phyloP scores from a whole-genome alignment of 495 filamentous ascomycete genomes.

The Podospora conica region DNA sequence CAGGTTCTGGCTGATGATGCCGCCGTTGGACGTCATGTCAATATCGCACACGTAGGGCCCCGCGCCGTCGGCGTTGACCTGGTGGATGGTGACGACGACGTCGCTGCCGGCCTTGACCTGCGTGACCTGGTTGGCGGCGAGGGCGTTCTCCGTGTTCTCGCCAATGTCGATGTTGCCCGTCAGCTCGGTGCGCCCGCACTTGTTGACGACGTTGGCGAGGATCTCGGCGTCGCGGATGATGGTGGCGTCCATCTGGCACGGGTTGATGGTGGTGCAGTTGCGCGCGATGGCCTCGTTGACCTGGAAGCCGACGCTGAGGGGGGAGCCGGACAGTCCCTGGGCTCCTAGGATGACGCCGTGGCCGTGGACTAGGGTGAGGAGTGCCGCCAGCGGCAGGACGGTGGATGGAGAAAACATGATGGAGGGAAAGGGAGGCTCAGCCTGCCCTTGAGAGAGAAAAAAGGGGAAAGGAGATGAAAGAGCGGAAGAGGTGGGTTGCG shows the following conservation, averaged over 20 bases:
- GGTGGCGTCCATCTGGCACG: slow-evolving; percentile 47
- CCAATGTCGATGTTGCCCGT: slow-evolving; percentile 50
- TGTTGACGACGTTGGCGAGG: slow-evolving; percentile 39
- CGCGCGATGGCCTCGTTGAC: slow-evolving; percentile 37
- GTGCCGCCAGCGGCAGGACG: slow-evolving; percentile 30
- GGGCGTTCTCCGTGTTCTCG: slow-evolving; percentile 46
- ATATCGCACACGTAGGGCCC: slow-evolving; percentile 48
- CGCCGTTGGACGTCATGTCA: slow-evolving; percentile 41
- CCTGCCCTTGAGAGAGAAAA: not conserved
- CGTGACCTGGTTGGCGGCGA: slow-evolving; percentile 39
- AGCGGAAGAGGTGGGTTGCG: not conserved
- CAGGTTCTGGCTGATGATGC: slow-evolving; percentile 36
- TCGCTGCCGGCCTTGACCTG: slow-evolving; percentile 34
- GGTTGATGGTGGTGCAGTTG: slow-evolving; percentile 47
- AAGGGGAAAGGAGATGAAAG: not conserved
- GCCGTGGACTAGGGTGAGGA: slow-evolving; percentile 31
- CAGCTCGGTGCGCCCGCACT: slow-evolving; percentile 46
- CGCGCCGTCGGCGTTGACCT: slow-evolving; percentile 52
- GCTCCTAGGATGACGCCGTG: slow-evolving; percentile 41
- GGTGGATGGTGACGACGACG: slow-evolving; percentile 43
- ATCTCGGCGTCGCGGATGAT: slow-evolving; percentile 50
- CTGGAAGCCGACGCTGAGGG: slow-evolving; percentile 39
- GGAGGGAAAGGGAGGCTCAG: slow-evolving; percentile 10
- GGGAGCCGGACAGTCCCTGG: slow-evolving; percentile 35
- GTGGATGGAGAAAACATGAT: slow-evolving; percentile 23